These are phyloP conservation scores for Neurospora sp. DNA, from an alignment of 495 filamentous ascomycete species.

Conservation along the genomic window DNA sequence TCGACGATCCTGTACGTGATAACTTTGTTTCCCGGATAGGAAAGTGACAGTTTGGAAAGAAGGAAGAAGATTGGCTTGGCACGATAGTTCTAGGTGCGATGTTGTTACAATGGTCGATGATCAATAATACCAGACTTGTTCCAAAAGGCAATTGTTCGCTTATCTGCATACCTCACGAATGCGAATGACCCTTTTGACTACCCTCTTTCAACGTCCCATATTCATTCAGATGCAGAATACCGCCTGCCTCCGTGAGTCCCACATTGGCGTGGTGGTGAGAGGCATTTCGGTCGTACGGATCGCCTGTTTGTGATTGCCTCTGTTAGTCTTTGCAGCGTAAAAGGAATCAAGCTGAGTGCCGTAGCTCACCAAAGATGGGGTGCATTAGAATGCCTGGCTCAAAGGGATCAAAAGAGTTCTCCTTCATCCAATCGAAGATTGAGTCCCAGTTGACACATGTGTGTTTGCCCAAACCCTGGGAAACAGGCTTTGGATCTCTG, in stretches of 20 bases:
- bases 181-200: neutral
- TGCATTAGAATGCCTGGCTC: neutral
- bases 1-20: neutral
- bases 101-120: neutral
- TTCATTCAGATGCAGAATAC: neutral
- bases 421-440: constrained; percentile 1
- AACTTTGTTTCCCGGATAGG: neutral
- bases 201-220: neutral
- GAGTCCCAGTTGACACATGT: constrained; percentile 2
- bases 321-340: neutral
- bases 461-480: neutral
- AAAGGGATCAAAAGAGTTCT: constrained; percentile 2
- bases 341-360: neutral
- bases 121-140: neutral
- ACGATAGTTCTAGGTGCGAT: neutral
- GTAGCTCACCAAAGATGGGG: constrained; percentile 3
- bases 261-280: constrained; percentile 1
- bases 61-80: neutral
- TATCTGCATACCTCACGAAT: neutral
- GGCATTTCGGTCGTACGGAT: constrained; percentile 1
- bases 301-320: neutral
- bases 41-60: neutral
- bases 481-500: neutral
- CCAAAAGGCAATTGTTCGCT: neutral
- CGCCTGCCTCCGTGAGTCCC: neutral